phyloP scores from a whole-genome alignment of 2,329 filamentous ascomycete species.

The Arthrobotrys megalospora region DNA sequence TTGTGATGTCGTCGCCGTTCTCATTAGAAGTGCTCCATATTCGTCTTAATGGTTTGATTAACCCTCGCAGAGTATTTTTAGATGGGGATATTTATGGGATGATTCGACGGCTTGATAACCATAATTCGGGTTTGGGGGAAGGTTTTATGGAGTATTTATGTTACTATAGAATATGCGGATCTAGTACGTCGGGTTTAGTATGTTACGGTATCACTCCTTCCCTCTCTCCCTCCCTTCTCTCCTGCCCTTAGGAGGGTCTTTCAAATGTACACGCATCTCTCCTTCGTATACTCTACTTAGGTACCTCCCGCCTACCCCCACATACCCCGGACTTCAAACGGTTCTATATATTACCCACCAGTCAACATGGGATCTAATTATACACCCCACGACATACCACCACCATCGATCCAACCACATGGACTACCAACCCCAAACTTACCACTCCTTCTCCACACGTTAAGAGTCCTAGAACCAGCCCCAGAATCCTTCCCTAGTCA shows the following conservation, averaged over 20 bases:
- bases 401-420: neutral
- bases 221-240: too few species aligned
- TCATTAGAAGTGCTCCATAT: neutral
- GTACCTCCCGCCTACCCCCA: neutral
- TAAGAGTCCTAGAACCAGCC: neutral
- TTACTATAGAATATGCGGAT: too few species aligned
- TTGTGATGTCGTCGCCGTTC: neutral
- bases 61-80: neutral
- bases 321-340: neutral
- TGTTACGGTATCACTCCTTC: too few species aligned
- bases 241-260: too few species aligned
- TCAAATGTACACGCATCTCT: too few species aligned
- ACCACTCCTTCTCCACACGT: slow-evolving; percentile 30
- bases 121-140: too few species aligned
- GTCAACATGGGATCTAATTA: neutral
- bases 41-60: neutral
- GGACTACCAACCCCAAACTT: neutral
- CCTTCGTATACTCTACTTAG: neutral
- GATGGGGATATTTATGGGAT: too few species aligned
- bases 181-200: too few species aligned
- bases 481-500: slow-evolving; percentile 5
- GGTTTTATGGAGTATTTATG: too few species aligned
- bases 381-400: neutral
- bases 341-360: too few species aligned
- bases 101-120: too few species aligned